These are phyloP conservation scores for Bothriochloa decipiens DNA, from an alignment of 176 grass and related monocot species.

Conservation along the genomic window DNA sequence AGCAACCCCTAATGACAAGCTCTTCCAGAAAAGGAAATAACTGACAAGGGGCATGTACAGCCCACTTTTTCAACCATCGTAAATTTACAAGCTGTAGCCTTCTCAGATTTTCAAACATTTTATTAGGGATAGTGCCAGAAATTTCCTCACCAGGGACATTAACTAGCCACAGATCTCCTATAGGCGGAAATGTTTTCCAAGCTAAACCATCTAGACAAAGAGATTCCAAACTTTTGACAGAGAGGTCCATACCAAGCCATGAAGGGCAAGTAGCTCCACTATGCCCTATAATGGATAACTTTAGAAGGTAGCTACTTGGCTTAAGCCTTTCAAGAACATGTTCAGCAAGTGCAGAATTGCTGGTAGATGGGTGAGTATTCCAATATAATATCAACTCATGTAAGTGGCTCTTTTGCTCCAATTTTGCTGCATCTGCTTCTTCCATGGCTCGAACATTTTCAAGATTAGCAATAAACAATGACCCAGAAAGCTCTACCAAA, in stretches of 20 bases:
- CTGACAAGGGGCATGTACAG: not conserved
- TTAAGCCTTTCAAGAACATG: not conserved
- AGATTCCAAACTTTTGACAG: not conserved
- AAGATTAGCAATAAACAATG: not conserved
- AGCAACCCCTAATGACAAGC: not conserved
- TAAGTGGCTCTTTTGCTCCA: not conserved
- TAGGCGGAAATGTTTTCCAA: not conserved
- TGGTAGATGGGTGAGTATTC: fast-evolving
- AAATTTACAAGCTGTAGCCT: not conserved
- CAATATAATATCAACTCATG: no score
- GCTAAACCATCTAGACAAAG: not conserved
- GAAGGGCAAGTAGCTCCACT: not conserved
- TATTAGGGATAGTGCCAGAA: not conserved
- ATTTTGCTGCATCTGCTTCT: not conserved
- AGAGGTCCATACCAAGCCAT: conserved; percentile 1
- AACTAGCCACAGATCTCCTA: not conserved
- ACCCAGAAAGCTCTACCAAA: not conserved
- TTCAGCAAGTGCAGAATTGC: fast-evolving
- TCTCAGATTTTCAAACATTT: not conserved
- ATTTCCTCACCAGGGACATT: not conserved
- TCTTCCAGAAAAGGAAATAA: not conserved
- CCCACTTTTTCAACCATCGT: not conserved
- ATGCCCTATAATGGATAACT: not conserved
- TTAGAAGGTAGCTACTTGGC: not conserved
- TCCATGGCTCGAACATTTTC: not conserved